These are phyloP conservation scores for Lactuca saligna DNA, from an alignment of 129 eudicot species.

Conservation along the genomic window DNA sequence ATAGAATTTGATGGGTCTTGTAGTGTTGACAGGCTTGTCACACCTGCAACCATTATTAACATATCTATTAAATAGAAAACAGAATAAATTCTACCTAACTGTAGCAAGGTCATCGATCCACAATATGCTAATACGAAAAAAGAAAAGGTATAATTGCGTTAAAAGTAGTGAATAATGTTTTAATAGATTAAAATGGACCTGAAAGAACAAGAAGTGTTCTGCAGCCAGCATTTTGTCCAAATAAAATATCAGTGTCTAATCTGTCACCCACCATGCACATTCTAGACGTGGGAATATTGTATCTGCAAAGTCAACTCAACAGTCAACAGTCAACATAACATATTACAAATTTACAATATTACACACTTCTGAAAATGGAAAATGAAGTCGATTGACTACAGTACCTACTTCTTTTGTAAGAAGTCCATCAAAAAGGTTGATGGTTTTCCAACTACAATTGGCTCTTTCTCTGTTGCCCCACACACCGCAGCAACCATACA, in stretches of 20 bases:
- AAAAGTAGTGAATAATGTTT: too few species aligned
- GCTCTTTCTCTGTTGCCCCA: slow-evolving; percentile 84
- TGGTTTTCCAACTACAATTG: slow-evolving; percentile 90
- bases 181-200: slow-evolving; percentile 33
- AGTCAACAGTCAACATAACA: not conserved
- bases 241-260: slow-evolving; percentile 87
- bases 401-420: slow-evolving; percentile 67
- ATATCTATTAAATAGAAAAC: not conserved
- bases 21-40: slow-evolving; percentile 54
- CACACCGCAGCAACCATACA: slow-evolving; percentile 98
- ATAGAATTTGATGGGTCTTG: slow-evolving; percentile 62
- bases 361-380: not conserved
- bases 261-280: slow-evolving; percentile 99
- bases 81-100: too few species aligned
- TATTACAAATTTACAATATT: too few species aligned
- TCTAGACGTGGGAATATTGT: slow-evolving; percentile 60
- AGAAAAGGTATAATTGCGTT: too few species aligned
- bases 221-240: slow-evolving; percentile 92
- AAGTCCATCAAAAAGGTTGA: slow-evolving; percentile 90
- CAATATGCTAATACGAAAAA: too few species aligned
- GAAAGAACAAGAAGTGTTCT: slow-evolving; percentile 90
- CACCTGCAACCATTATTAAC: slow-evolving; percentile 59
- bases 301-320: slow-evolving; percentile 45
- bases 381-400: not conserved
- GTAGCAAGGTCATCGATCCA: too few species aligned